phyloP scores from a whole-genome alignment of 768 basidiomycete species.

The Kwoniella europaea region DNA sequence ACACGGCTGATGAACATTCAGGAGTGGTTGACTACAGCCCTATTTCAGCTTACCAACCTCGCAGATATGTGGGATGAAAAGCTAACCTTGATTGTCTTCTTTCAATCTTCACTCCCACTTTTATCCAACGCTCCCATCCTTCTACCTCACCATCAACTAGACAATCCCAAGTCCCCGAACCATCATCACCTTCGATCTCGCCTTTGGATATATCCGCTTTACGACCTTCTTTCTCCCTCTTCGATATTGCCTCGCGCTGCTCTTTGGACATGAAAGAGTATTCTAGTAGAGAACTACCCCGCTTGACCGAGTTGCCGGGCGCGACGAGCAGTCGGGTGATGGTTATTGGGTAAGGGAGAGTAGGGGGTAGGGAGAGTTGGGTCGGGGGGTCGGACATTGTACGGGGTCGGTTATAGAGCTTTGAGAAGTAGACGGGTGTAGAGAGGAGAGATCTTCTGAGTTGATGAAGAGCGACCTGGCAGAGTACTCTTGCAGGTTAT shows the following conservation, averaged over 20 bases:
- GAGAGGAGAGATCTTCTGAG: neutral
- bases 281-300: constrained; percentile 75
- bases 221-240: constrained; percentile 33
- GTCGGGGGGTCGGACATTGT: constrained; percentile 61
- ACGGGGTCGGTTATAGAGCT: no score
- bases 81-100: constrained; percentile 37
- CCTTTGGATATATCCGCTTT: constrained; percentile 18
- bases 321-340: constrained; percentile 71
- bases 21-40: constrained; percentile 42
- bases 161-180: constrained; percentile 90
- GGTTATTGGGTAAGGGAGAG: constrained; percentile 86
- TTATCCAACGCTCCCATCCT: constrained; percentile 63
- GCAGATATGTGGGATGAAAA: no score
- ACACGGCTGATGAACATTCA: constrained; percentile 85
- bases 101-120: constrained; percentile 38
- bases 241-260: constrained; percentile 56
- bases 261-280: constrained; percentile 73
- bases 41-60: no score
- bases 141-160: constrained; percentile 78
- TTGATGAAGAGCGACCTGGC: neutral
- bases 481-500: neutral
- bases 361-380: constrained; percentile 72
- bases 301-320: constrained; percentile 63
- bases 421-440: no score
- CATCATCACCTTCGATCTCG: constrained; percentile 75